phyloP scores from a whole-genome alignment of 306 rosid genomes.

The Vigna hirtella region DNA sequence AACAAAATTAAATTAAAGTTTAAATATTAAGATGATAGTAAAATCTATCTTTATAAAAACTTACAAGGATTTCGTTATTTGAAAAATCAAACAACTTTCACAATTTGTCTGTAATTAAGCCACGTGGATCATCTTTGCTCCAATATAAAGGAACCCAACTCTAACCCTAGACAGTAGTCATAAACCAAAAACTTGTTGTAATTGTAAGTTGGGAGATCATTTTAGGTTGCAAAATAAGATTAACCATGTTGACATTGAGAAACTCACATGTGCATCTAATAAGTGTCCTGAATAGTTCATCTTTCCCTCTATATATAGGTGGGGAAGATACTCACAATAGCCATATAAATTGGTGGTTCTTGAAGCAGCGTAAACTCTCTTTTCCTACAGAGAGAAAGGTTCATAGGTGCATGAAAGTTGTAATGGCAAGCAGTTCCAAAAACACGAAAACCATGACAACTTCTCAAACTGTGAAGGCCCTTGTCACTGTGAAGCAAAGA shows the following conservation, averaged over 20 bases:
- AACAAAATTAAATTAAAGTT: too few species aligned
- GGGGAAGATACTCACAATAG: neutral
- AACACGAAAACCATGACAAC: neutral
- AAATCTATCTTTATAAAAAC: too few species aligned
- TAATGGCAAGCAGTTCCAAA: neutral
- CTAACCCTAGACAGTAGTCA: too few species aligned
- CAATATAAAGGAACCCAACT: too few species aligned
- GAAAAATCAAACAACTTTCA: too few species aligned
- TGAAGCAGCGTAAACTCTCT: neutral
- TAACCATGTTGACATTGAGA: neutral
- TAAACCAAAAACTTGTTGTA: too few species aligned
- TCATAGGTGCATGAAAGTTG: neutral
- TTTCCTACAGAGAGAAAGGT: neutral
- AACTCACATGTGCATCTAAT: neutral
- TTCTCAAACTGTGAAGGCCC: slow-evolving; percentile 41
- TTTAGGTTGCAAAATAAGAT: too few species aligned
- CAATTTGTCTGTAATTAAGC: too few species aligned
- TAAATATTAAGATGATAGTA: too few species aligned
- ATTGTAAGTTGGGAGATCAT: too few species aligned
- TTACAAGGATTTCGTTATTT: too few species aligned
- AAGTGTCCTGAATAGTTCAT: neutral
- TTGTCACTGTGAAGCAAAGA: slow-evolving; percentile 32
- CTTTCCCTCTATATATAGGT: slow-evolving; percentile 13
- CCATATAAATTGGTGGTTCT: neutral
- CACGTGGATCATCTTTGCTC: too few species aligned